A percentile compares a stretch with the other conserved stretches of the same genome.
Evolutionary conservation across 495 filamentous ascomycete species (phyloP).

Genomic region (Chaetomidium leptoderma): DNA sequence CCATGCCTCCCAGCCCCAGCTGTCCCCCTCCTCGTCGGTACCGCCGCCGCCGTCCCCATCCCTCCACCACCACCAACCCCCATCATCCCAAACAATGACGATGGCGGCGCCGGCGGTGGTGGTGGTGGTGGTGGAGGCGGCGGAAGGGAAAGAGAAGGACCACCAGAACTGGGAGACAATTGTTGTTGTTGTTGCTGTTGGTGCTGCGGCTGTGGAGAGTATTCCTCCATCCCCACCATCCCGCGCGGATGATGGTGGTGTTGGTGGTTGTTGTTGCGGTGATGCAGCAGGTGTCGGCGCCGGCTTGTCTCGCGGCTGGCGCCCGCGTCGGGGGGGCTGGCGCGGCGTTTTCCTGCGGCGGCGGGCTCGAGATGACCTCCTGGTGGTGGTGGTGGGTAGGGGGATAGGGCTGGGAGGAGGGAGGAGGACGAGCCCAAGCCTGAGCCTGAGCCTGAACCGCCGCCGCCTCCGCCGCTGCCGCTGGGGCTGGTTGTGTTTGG

Average conservation of each 20-base stretch:
- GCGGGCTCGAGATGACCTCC: neutral
- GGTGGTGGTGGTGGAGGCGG: neutral
- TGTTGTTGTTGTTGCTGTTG: neutral
- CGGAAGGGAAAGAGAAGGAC: neutral
- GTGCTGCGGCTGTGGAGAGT: neutral
- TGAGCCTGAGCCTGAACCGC: slow-evolving; percentile 30
- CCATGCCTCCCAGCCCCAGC: too few relatives aligned
- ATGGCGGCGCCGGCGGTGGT: neutral
- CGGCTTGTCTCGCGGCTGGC: slow-evolving; percentile 40
- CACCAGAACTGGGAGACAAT: too few relatives aligned
- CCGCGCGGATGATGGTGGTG: too few relatives aligned
- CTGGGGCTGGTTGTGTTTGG: slow-evolving; percentile 22
- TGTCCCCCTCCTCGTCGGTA: neutral
- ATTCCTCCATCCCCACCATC: neutral
- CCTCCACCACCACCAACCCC: too few relatives aligned
- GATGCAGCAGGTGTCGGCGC: slow-evolving; percentile 37
- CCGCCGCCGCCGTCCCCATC: too few relatives aligned
- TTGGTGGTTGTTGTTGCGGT: too few relatives aligned
- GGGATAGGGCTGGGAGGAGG: slow-evolving; percentile 35
- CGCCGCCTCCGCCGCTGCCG: neutral
- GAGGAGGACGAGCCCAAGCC: neutral
- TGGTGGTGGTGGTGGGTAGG: slow-evolving; percentile 31
- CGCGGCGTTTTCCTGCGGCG: slow-evolving; percentile 31
- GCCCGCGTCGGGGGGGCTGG: slow-evolving; percentile 34
- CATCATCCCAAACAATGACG: neutral